Evolutionary conservation across 2,329 filamentous ascomycete species (phyloP).

Genomic region (Phialemonium atrogriseum): DNA sequence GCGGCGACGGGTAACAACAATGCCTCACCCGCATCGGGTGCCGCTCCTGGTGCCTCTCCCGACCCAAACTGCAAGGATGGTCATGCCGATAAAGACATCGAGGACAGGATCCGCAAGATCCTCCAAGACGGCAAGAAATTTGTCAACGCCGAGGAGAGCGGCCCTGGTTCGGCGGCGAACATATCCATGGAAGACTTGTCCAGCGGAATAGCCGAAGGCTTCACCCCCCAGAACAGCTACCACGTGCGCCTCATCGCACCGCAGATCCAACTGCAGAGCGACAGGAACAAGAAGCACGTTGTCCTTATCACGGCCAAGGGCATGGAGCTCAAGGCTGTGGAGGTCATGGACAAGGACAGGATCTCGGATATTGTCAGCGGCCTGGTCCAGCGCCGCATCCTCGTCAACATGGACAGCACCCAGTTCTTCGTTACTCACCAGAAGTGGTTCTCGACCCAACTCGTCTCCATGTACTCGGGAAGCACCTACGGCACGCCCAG

Average conservation of each 20-base stretch:
- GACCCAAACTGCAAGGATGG: conserved; percentile 39
- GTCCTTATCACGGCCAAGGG: conserved; percentile 93
- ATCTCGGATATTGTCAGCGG: conserved; percentile 90
- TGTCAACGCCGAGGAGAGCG: conserved; percentile 61
- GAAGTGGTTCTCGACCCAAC: conserved; percentile 76
- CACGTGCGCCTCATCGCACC: conserved; percentile 92
- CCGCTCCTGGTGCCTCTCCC: conserved; percentile 21
- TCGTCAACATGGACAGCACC: conserved; percentile 92
- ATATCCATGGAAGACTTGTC: conserved; percentile 53
- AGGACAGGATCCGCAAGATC: conserved; percentile 80
- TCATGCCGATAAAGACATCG: conserved; percentile 56
- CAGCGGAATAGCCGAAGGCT: conserved; percentile 77
- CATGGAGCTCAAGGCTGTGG: conserved; percentile 95
- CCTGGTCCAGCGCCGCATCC: conserved; percentile 87
- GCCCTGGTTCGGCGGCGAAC: conserved; percentile 23
- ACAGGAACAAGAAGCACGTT: conserved; percentile 96
- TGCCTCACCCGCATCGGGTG: conserved; percentile 13
- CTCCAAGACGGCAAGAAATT: conserved; percentile 77
- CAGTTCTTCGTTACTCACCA: conserved; percentile 97
- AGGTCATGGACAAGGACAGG: conserved; percentile 95
- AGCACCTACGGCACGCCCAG: conserved; percentile 82
- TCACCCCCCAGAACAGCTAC: conserved; percentile 86
- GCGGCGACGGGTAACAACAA: conserved; percentile 19
- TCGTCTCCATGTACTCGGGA: conserved; percentile 88
- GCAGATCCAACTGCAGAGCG: conserved; percentile 95